Evolutionary conservation across 1,284 basidiomycete genomes (phyloP).

Genomic region (Ceratobasidium sp.): DNA sequence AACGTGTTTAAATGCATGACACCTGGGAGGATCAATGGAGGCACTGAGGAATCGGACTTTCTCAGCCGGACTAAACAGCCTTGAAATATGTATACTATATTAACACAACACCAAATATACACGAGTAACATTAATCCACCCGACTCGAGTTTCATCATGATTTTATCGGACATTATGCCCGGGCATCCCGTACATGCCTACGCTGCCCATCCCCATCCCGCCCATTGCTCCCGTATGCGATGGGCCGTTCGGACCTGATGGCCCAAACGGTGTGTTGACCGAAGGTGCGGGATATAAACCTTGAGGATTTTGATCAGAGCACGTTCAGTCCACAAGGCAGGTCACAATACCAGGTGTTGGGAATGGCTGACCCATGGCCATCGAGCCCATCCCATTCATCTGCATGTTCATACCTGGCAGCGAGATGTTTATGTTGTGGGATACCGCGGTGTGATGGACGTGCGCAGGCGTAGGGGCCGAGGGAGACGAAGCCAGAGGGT

Average conservation of each 20-base stretch:
- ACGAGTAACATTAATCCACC: conserved; percentile 5
- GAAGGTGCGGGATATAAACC: conserved; percentile 23
- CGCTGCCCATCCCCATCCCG: conserved; percentile 36
- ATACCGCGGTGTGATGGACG: conserved; percentile 33
- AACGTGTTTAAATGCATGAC: conserved; percentile 27
- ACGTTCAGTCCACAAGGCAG: background rate
- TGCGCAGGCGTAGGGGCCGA: conserved; percentile 35
- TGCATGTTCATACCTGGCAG: conserved; percentile 38
- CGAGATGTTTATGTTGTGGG: conserved; percentile 34
- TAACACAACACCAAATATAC: conserved; percentile 19
- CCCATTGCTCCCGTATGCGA: conserved; percentile 30
- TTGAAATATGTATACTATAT: conserved; percentile 18
- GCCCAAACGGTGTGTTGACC: conserved; percentile 29
- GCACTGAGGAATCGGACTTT: background rate
- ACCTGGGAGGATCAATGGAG: background rate
- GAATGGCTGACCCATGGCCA: conserved; percentile 33
- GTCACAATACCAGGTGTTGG: conserved; percentile 19
- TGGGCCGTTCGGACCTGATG: conserved; percentile 23
- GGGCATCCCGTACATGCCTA: conserved; percentile 38
- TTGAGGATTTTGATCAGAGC: background rate
- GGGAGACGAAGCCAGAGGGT: conserved; percentile 31
- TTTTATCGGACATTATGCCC: conserved; percentile 35
- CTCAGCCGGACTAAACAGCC: background rate
- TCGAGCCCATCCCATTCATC: conserved; percentile 35
- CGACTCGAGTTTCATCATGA: background rate